Base-by-base conservation (phyloP, 2,329 filamentous ascomycete genomes). In the Lasiodiplodia hormozganensis region DNA sequence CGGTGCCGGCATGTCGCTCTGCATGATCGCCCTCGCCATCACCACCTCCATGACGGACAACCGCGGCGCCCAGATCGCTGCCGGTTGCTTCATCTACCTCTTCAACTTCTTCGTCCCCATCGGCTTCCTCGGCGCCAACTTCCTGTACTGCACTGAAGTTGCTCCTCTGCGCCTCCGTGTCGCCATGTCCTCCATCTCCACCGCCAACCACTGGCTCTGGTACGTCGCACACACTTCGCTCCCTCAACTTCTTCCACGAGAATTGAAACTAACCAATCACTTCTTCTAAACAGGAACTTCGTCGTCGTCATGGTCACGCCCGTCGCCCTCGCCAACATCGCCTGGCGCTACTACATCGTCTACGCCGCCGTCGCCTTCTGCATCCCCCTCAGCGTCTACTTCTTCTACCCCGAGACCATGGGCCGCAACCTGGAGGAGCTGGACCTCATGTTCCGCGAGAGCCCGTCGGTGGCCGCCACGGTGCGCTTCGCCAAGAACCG, bases 41-140 rank as follows among this genome's bases (percentile, higher is more conserved):
- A 81, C 83, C 5, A 87, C 84, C 3, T 86, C 82, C 23, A 84
- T 83, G 73, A 80, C 82, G 14, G 78, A 76, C 38, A 85, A 86
- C 75, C 79, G 78, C 2, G 69, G 79, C 1, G 82, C 86, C 2
- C 82, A 85, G 69, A 83, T 88, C 52, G 83, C 82, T 0, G 85
- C 85, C 0, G 85, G 84, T 0, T 82, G 86, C 70, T 88, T 88
- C 75, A 82, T 89, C 60, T 89, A 86, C 76, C 75, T 87, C 57
- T 89, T 87, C 79, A 86, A 88, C 76, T 86, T 85, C 72, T 88
- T 89, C 76, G 85, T 88, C 54, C 86, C 85, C 0, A 85, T 88
- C 68, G 87, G 86, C 0, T 88, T 87, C 77, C 80, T 88, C 0
- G 87, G 87, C 1, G 83, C 86, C 38, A 88, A 87, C 72, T 89